A percentile compares a stretch with the other conserved stretches of the same genome.
Conservation (phyloP, 768 basidiomycete genomes). For the Tulasnella sp. region DNA sequence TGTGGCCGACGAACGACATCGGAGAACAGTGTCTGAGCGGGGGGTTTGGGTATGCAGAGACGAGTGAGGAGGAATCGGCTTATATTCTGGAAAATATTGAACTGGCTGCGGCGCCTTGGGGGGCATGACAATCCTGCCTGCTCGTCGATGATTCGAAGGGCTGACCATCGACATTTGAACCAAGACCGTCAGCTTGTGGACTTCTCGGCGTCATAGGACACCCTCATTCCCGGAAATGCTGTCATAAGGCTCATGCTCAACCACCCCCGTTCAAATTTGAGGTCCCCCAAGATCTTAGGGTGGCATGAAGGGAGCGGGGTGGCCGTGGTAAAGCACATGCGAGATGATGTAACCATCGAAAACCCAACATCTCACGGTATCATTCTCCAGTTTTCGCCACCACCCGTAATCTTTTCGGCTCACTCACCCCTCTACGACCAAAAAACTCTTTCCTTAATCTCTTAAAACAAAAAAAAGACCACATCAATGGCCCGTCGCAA, state of each 20-base stretch:
- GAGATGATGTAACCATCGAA: slow-evolving; percentile 1
- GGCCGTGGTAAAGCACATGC: neutral
- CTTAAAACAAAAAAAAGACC: neutral
- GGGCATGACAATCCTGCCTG: neutral
- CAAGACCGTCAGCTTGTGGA: neutral
- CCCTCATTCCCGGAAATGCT: neutral
- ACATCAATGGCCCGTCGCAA: slow-evolving; percentile 19
- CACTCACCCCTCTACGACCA: neutral
- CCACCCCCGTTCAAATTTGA: neutral
- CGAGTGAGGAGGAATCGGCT: neutral
- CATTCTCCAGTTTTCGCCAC: slow-evolving; percentile 12
- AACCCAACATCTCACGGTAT: slow-evolving; percentile 1
- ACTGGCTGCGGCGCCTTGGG: neutral
- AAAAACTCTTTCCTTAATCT: neutral
- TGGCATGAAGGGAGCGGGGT: neutral
- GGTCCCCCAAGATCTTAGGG: neutral
- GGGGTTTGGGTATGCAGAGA: neutral
- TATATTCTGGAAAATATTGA: neutral
- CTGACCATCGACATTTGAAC: neutral
- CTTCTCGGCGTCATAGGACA: neutral
- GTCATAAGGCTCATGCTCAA: neutral
- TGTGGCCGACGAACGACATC: neutral
- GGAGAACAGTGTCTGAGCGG: neutral
- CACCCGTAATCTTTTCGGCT: slow-evolving; percentile 4
- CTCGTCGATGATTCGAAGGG: neutral